phyloP scores from a whole-genome alignment of 163 green algal species.

The Chlamydomonas reinhardtii region DNA sequence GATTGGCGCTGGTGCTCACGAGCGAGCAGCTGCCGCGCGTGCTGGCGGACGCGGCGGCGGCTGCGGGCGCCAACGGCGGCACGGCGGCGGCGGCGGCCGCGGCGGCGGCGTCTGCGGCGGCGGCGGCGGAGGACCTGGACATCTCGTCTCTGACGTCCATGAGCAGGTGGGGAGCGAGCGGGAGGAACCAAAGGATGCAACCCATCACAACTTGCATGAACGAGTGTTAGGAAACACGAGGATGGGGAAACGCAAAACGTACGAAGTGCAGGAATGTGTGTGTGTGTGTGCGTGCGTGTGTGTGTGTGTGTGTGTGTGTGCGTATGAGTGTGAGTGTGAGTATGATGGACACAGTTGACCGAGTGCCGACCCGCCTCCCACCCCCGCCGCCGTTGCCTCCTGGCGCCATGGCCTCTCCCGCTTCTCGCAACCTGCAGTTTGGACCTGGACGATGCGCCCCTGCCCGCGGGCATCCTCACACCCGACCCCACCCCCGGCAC shows the following conservation, averaged over 20 bases:
- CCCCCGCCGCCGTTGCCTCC: too few relatives aligned
- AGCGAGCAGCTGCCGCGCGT: background rate
- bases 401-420: too few relatives aligned
- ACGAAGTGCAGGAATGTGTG: too few relatives aligned
- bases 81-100: background rate
- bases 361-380: too few relatives aligned
- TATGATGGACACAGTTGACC: too few relatives aligned
- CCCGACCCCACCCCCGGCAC: background rate
- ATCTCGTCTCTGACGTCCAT: slow-evolving; percentile 27
- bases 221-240: too few relatives aligned
- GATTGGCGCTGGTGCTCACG: background rate
- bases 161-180: background rate
- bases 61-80: background rate
- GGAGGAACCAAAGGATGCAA: too few relatives aligned
- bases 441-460: slow-evolving; percentile 30
- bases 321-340: too few relatives aligned
- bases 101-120: background rate
- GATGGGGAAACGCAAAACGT: too few relatives aligned
- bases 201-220: too few relatives aligned
- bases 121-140: slow-evolving; percentile 5
- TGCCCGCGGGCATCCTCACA: background rate
- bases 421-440: background rate
- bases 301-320: too few relatives aligned
- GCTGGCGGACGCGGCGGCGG: background rate
- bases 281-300: too few relatives aligned